phyloP scores from a whole-genome alignment of 2,329 filamentous ascomycete species.

The Elsinoe australis region DNA sequence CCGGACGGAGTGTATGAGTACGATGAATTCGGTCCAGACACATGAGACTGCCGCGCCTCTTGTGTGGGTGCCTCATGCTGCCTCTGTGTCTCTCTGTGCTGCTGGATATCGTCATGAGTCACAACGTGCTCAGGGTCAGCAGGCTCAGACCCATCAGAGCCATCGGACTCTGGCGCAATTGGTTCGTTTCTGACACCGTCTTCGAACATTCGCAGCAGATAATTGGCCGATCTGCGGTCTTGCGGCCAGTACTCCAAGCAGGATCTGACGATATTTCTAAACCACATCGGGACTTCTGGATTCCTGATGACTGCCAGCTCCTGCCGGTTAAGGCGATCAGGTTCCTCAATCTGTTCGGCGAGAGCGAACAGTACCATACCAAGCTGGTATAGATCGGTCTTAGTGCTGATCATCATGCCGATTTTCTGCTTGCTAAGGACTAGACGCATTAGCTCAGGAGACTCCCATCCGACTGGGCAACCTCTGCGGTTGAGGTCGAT shows the following conservation, averaged over 20 bases:
- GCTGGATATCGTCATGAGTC: background rate
- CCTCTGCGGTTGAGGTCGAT: constrained; percentile 97
- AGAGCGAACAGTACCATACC: constrained; percentile 97
- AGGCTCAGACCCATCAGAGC: background rate
- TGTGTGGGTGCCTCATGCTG: background rate
- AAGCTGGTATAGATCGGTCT: constrained; percentile 90
- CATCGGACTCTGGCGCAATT: background rate
- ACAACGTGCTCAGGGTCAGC: constrained; percentile 1
- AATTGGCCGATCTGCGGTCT: constrained; percentile 62
- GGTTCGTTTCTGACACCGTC: background rate
- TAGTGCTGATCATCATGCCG: constrained; percentile 95
- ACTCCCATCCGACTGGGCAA: constrained; percentile 97
- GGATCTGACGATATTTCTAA: constrained; percentile 62
- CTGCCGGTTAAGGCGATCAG: constrained; percentile 46
- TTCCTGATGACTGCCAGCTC: constrained; percentile 55
- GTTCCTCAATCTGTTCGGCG: constrained; percentile 80
- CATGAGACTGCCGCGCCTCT: no score
- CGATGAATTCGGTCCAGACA: background rate
- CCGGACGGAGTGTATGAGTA: constrained; percentile 1
- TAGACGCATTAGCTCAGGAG: constrained; percentile 77
- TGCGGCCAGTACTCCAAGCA: constrained; percentile 72
- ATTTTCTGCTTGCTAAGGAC: constrained; percentile 85
- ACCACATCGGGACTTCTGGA: constrained; percentile 67
- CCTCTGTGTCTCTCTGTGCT: background rate
- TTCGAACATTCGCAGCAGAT: constrained; percentile 60